These are phyloP conservation scores for Cordyceps javanica DNA, from an alignment of 2,329 filamentous ascomycete species.

Conservation along the genomic window DNA sequence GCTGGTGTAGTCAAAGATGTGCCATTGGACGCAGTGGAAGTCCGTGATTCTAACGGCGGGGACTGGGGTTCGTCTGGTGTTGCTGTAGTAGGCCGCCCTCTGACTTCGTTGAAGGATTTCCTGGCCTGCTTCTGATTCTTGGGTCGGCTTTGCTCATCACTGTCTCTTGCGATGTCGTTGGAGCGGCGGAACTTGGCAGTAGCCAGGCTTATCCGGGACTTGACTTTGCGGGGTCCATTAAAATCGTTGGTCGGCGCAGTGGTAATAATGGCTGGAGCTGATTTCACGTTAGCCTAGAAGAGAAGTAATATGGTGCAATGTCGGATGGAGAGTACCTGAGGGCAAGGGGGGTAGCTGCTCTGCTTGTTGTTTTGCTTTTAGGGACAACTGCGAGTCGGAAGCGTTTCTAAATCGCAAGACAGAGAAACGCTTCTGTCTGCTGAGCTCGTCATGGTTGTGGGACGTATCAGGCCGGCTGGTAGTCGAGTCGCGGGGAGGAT, in stretches of 20 bases:
- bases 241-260: slow-evolving; percentile 76
- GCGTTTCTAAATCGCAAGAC: slow-evolving; percentile 84
- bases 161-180: slow-evolving; percentile 36
- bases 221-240: slow-evolving; percentile 46
- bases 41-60: slow-evolving; percentile 25
- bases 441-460: slow-evolving; percentile 47
- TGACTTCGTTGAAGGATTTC: slow-evolving; percentile 41
- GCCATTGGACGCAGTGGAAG: slow-evolving; percentile 23
- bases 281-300: slow-evolving; percentile 20
- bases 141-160: background rate
- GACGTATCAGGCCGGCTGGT: slow-evolving; percentile 39
- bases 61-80: slow-evolving; percentile 51
- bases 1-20: slow-evolving; percentile 43
- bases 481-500: slow-evolving; percentile 19
- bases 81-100: slow-evolving; percentile 25
- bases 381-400: slow-evolving; percentile 82
- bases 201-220: slow-evolving; percentile 48
- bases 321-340: slow-evolving; percentile 39
- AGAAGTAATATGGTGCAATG: slow-evolving; percentile 13
- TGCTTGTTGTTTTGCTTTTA: slow-evolving; percentile 64
- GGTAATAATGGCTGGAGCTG: slow-evolving; percentile 75
- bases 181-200: slow-evolving; percentile 47
- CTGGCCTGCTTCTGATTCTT: slow-evolving; percentile 18
- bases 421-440: slow-evolving; percentile 56
- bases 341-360: slow-evolving; percentile 52